A percentile compares a stretch with the other conserved stretches of the same genome.
phyloP scores from a whole-genome alignment of 257 asterid genomes.

The Ligustrum vulgare region DNA sequence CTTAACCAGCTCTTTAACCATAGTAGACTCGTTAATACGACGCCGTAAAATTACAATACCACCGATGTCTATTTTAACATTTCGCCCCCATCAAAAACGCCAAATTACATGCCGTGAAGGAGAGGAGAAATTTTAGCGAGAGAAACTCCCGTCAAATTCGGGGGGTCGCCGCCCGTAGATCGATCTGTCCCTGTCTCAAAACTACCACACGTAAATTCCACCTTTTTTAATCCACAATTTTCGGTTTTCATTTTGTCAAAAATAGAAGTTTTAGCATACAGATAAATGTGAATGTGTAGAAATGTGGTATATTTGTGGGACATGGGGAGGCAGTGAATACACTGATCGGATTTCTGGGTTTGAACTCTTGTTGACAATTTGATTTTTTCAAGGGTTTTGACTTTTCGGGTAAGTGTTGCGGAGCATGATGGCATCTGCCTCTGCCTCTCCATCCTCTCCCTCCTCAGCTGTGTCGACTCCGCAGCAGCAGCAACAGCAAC shows the following conservation, averaged over 20 bases:
- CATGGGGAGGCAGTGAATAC: background rate
- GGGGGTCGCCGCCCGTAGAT: background rate
- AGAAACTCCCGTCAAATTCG: background rate
- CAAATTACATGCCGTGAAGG: background rate
- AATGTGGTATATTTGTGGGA: background rate
- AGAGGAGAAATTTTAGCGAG: background rate
- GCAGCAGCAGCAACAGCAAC: background rate
- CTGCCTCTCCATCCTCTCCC: slow-evolving; percentile 88
- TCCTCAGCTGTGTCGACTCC: slow-evolving; percentile 64
- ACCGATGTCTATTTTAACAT: background rate
- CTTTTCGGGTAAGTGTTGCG: slow-evolving; percentile 24
- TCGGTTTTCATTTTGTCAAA: background rate
- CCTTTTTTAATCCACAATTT: background rate
- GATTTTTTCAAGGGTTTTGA: background rate
- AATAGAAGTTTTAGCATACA: background rate
- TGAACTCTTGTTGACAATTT: background rate
- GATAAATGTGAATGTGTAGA: background rate
- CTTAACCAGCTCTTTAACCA: background rate
- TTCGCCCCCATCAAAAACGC: background rate
- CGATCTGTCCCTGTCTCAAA: background rate
- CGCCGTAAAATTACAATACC: background rate
- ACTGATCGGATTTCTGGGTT: background rate
- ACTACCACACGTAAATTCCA: background rate
- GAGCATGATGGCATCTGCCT: slow-evolving; percentile 60
- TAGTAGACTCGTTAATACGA: background rate